Evolutionary conservation across 495 filamentous ascomycete species (phyloP).

Genomic region (Neurospora sp.): DNA sequence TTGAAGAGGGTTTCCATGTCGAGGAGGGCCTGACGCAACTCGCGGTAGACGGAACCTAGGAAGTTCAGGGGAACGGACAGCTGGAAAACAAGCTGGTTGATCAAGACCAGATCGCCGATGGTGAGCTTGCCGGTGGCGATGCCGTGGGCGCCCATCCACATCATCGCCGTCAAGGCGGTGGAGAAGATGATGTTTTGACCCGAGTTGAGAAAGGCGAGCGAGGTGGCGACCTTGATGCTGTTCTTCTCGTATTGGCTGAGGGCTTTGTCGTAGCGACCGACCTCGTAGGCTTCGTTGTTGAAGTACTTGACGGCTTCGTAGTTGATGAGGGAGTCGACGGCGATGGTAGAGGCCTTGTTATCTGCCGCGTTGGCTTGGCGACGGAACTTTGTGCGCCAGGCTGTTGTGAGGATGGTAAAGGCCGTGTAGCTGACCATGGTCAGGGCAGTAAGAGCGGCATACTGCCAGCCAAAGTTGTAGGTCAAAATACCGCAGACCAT

Average conservation of each 20-base stretch:
- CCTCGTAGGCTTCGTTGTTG: slow-evolving; percentile 95
- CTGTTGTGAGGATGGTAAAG: slow-evolving; percentile 90
- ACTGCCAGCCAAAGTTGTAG: slow-evolving; percentile 86
- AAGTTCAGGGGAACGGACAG: slow-evolving; percentile 95
- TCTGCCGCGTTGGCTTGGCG: slow-evolving; percentile 92
- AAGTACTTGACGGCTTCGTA: slow-evolving; percentile 99
- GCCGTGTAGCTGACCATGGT: slow-evolving; percentile 92
- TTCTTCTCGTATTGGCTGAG: slow-evolving; percentile 80
- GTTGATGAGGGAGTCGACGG: slow-evolving; percentile 93
- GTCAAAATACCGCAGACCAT: slow-evolving; percentile 92
- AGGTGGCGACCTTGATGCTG: slow-evolving; percentile 93
- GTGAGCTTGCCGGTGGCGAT: slow-evolving; percentile 72
- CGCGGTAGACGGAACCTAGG: slow-evolving; percentile 88
- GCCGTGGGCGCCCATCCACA: slow-evolving; percentile 87
- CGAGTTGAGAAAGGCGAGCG: slow-evolving; percentile 84
- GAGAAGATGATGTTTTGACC: slow-evolving; percentile 99
- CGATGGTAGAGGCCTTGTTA: slow-evolving; percentile 89
- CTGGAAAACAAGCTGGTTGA: slow-evolving; percentile 98
- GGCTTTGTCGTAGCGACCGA: slow-evolving; percentile 79
- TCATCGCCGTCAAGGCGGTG: slow-evolving; percentile 89
- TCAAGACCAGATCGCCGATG: slow-evolving; percentile 96
- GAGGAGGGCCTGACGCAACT: slow-evolving; percentile 83
- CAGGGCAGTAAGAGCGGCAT: slow-evolving; percentile 78
- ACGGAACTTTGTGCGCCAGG: slow-evolving; percentile 94
- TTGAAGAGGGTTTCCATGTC: slow-evolving; percentile 99